Base-by-base conservation (phyloP, 2,329 filamentous ascomycete species). In the Beauveria varroae region DNA sequence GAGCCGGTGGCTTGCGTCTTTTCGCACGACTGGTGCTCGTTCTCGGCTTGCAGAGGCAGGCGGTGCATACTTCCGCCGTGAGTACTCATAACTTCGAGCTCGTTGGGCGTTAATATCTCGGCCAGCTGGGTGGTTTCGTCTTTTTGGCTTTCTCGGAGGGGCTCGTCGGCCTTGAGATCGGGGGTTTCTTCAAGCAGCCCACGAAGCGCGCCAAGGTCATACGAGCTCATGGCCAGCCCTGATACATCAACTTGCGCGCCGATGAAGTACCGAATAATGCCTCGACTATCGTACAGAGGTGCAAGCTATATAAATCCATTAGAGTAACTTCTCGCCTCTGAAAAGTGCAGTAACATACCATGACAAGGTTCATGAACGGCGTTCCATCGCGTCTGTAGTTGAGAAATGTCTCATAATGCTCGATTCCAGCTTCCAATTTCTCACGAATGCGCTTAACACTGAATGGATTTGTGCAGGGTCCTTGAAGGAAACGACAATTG, bases 321-420 rank as follows among this genome's bases (percentile, higher is more conserved):
- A 82, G 81, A 82, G 87, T 87, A 22, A 89, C 75, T 5, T 89
- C 76, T n/a, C 5, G 1, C 4, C 18, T 10, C 5, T 12, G 10
- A 44, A 3, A 26, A 9, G 12, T 22, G 5, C 26, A 14, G n/a
- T 10, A 5, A 50, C 30, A 12, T 41, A 57, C 41, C 44, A 60
- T 65, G 26, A 91, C 77, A 2, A 92, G 78, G 64, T 91, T 92
- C 81, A 91, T 87, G 68, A 91, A 91, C 0, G 87, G 87, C 0
- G 86, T 88, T 0, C 88, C 88, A 66, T 91, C 88, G n/a, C 88
- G 83, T 37, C 88, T 83, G 68, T 90, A 93, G 71, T 93, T 93
- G 43, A 93, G 74, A 60, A 93, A 85, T 0, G 90, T 84, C 67
- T 93, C 90, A 59, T 81, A 88, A 65, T 87, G 84, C 67, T 92